Evolutionary conservation across 2,329 filamentous ascomycete genomes (phyloP).

Genomic region (Cryphonectria radicalis): DNA sequence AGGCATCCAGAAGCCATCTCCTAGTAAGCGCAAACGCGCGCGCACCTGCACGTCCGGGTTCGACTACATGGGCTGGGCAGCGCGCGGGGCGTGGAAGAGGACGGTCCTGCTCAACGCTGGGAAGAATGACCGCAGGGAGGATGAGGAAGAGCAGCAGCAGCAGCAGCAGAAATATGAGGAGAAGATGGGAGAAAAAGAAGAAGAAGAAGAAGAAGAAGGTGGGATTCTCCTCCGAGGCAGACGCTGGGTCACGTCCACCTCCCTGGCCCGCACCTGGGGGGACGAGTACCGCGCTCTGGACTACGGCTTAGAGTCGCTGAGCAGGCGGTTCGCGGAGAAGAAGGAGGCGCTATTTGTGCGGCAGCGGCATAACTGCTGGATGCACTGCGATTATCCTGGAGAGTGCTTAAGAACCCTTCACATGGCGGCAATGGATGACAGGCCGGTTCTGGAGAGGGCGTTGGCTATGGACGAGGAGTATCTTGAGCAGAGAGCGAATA

Average conservation of each 20-base stretch:
- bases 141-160: too few relatives aligned
- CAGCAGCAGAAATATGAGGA: background rate
- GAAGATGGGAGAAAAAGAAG: background rate
- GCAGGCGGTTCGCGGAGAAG: background rate
- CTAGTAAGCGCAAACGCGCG: constrained; percentile 18
- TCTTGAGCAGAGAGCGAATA: background rate
- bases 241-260: background rate
- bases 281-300: constrained; percentile 15
- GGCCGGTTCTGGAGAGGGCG: constrained; percentile 22
- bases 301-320: background rate
- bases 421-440: constrained; percentile 25
- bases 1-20: constrained; percentile 25
- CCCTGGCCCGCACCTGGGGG: constrained; percentile 14
- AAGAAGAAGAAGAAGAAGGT: background rate
- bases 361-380: constrained; percentile 33
- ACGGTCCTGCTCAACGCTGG: constrained; percentile 24
- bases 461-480: constrained; percentile 14
- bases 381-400: constrained; percentile 37
- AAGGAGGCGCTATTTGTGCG: constrained; percentile 32
- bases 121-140: too few relatives aligned
- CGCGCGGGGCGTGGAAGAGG: constrained; percentile 39
- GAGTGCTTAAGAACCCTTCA: constrained; percentile 34
- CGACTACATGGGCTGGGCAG: constrained; percentile 41
- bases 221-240: background rate
- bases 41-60: constrained; percentile 37